Base-by-base conservation (phyloP, 768 basidiomycete species). In the Leccinum uliginosum region DNA sequence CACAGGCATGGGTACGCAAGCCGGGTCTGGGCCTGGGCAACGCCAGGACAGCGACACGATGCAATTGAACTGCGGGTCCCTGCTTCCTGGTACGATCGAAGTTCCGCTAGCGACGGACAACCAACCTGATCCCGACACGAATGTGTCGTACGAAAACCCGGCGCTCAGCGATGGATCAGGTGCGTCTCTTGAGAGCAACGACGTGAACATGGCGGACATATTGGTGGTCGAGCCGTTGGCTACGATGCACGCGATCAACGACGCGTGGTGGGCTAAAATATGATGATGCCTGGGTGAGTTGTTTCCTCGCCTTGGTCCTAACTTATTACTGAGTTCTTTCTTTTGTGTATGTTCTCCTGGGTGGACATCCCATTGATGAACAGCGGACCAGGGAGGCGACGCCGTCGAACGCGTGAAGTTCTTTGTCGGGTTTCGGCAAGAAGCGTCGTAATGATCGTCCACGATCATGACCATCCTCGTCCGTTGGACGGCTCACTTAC, bases 391-490 rank as follows among this genome's bases (percentile, higher is more conserved):
- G 58, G 87, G 85, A 6, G 79, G 80, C 3, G 89, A 93, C 48
- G 83, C 91, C 3, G 85, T 91, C 6, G 86, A 87, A 58, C 76
- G 89, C 35, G 86, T 98, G 86, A 95, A 92, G 73, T 95, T 93
- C 92, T 67, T 71, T 98, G 19, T 72, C 80, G 0, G 82, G 84
- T 4, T 71, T 98, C 3, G 80, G 78, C 59, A 96, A 93, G 74
- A 91, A 83, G 60, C 80, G 84, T 34, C 84, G 90, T 68, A 80
- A 91, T 91, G 51, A 48, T 52, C 45, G 52, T 23, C 19, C 46
- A 43, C 6, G 50, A 7, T 56, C 5, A 6, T 23, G 23, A 17
- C 17, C 44, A 35, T 24, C 27, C 14, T 15, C 27, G 26, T 49
- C 7, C 23, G 35, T 43, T 38, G 19, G 21, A 35, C 11, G 32